Base-by-base conservation (phyloP, 495 filamentous ascomycete species). In the Lophiostoma macrostomum region DNA sequence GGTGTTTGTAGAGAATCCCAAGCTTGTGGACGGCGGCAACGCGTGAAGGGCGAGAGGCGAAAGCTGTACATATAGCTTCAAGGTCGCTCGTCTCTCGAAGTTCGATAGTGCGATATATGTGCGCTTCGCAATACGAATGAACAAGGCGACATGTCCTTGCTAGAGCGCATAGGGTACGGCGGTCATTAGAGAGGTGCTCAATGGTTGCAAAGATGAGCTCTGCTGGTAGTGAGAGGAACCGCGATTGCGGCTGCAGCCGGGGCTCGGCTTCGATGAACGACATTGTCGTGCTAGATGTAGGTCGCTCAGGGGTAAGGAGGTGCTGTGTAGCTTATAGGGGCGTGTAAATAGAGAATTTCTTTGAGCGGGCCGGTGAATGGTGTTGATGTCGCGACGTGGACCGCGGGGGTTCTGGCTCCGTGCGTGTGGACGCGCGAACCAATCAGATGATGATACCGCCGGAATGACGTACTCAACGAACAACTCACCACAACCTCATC, bases 131-230 rank as follows among this genome's bases (percentile, higher is more conserved):
- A 10, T 47, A 32, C 14, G 25, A 25, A 28, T 54, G 56, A 1
- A 60, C 43, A 0, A 16, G 13, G 4, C 36, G 27, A 27, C 56
- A 54, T 0, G 44, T 54, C 14, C 20, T 27, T 0, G 56, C 56
- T 10, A 60, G 50, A 12, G 16, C 11, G 43, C 28, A 37, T 1
- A 60, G 56, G 1, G 42, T 18, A 11, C 18, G 10, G 22, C 20
- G 8, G 41, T 53, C 43, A 30, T 27, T 29, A 4, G 14, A 10
- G 19, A 60, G 50, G 20, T 43, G n/a, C n/a, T 16, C 28, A 41
- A 58, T 34, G 14, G 54, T 38, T 4, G 41, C 11, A 11, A 54
- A 5, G 23, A 53, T 34, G 20, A 60, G 49, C 34, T 60, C 56
- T 0, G 37, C 13, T 20, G 56, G 50, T 0, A 60, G 50, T 14